These are phyloP conservation scores for Nothophytophthora sp. DNA, from an alignment of 352 stramenopile species.

Conservation along the genomic window DNA sequence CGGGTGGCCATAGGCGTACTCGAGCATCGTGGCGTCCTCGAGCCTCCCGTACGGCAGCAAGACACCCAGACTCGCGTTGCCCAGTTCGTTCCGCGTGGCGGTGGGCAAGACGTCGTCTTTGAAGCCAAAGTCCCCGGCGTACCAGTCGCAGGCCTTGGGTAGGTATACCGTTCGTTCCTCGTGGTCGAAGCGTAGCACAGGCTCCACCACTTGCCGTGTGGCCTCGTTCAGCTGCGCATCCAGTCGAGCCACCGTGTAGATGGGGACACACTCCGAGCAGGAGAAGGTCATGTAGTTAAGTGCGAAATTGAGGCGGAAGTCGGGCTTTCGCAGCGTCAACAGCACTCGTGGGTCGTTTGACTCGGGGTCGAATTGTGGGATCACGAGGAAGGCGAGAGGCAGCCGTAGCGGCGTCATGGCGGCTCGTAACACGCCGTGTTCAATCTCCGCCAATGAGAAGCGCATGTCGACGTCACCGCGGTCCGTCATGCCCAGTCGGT, in stretches of 20 bases:
- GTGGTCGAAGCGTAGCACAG: slow-evolving; percentile 43
- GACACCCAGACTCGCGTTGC: slow-evolving; percentile 25
- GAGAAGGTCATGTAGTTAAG: slow-evolving; percentile 66
- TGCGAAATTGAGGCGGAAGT: slow-evolving; percentile 64
- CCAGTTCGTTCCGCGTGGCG: slow-evolving; percentile 1
- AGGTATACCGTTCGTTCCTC: slow-evolving; percentile 46
- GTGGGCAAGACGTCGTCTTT: background rate
- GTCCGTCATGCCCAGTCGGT: slow-evolving; percentile 31
- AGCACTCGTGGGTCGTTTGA: slow-evolving; percentile 22
- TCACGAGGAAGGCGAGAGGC: slow-evolving; percentile 44
- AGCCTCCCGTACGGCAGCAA: slow-evolving; percentile 35
- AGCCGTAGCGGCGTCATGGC: slow-evolving; percentile 38
- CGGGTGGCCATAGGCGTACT: slow-evolving; percentile 37
- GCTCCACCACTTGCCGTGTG: slow-evolving; percentile 29
- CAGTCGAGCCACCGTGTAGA: slow-evolving; percentile 46
- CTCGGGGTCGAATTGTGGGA: slow-evolving; percentile 33
- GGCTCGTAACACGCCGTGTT: slow-evolving; percentile 51
- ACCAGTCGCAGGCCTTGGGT: slow-evolving; percentile 65
- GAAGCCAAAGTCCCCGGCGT: slow-evolving; percentile 40
- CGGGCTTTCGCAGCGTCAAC: slow-evolving; percentile 25
- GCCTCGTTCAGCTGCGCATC: slow-evolving; percentile 49
- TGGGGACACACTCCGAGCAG: slow-evolving; percentile 29
- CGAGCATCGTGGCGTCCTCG: slow-evolving; percentile 34
- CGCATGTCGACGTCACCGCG: slow-evolving; percentile 11
- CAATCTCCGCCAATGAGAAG: slow-evolving; percentile 58